Conservation (phyloP, 2,329 filamentous ascomycete species). For the Macrophomina tecta region DNA sequence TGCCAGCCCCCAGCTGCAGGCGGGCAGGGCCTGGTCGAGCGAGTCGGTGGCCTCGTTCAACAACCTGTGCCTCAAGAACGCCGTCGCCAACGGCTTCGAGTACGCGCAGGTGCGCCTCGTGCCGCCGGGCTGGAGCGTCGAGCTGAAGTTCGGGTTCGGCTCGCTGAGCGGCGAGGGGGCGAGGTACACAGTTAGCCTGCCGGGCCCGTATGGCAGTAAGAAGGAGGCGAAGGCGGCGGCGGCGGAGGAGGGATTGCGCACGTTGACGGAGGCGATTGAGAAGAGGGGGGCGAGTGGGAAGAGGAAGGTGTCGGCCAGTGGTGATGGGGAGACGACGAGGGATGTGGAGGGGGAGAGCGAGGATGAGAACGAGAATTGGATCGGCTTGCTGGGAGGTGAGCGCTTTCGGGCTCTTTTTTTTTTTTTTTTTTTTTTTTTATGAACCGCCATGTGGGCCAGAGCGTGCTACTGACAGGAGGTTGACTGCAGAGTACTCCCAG, state of each 20-base stretch:
- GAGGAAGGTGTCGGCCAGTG: constrained; percentile 32
- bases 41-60: constrained; percentile 28
- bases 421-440: background rate
- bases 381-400: constrained; percentile 40
- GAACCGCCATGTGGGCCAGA: background rate
- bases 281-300: constrained; percentile 31
- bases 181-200: constrained; percentile 33
- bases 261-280: constrained; percentile 36
- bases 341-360: constrained; percentile 26
- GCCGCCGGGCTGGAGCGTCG: constrained; percentile 34
- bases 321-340: constrained; percentile 27
- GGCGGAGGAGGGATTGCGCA: constrained; percentile 40
- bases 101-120: background rate
- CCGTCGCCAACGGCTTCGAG: constrained; percentile 12
- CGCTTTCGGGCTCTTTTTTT: background rate
- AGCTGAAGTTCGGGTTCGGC: constrained; percentile 35
- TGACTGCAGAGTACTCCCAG: constrained; percentile 40
- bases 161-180: constrained; percentile 28
- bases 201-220: constrained; percentile 45
- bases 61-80: constrained; percentile 28
- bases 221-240: constrained; percentile 51
- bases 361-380: constrained; percentile 41
- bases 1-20: background rate
- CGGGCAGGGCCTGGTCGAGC: constrained; percentile 12
- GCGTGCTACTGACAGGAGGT: background rate